These are phyloP conservation scores for Hymenoscyphus linearis DNA, from an alignment of 2,329 filamentous ascomycete species.

Conservation along the genomic window DNA sequence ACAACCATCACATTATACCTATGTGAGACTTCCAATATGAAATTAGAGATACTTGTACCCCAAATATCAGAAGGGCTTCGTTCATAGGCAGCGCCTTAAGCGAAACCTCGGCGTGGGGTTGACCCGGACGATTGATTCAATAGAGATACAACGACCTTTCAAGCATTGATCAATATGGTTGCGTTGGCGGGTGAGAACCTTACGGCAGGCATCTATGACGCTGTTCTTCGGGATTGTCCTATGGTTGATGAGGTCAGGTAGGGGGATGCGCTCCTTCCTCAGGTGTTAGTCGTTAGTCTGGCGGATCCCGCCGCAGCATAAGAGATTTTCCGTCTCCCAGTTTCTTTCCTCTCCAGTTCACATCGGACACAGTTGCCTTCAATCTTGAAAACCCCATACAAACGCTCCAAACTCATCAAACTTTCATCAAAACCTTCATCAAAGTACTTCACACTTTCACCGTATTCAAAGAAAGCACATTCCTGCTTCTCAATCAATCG, in stretches of 20 bases:
- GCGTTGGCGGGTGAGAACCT: too few relatives aligned
- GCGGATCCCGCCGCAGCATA: too few relatives aligned
- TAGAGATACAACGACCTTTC: too few relatives aligned
- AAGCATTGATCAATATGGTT: too few relatives aligned
- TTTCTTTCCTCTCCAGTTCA: slow-evolving; percentile 1
- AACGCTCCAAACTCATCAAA: neutral
- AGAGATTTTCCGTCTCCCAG: neutral
- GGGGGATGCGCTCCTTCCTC: neutral
- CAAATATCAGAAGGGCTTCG: too few relatives aligned
- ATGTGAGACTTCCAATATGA: too few relatives aligned
- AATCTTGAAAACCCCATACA: neutral
- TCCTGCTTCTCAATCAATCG: slow-evolving; percentile 1
- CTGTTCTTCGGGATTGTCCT: neutral
- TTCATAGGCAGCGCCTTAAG: too few relatives aligned
- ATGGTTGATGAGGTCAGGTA: neutral
- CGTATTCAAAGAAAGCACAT: neutral
- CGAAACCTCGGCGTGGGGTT: too few relatives aligned
- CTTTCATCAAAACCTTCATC: neutral
- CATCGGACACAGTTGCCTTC: neutral
- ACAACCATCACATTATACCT: too few relatives aligned
- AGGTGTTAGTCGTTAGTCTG: neutral
- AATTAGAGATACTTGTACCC: too few relatives aligned
- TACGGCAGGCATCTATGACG: neutral
- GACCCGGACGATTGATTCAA: too few relatives aligned
- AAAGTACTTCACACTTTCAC: neutral